These are phyloP conservation scores for Erodium texanum DNA, from an alignment of 441 rosid species.

Conservation along the genomic window DNA sequence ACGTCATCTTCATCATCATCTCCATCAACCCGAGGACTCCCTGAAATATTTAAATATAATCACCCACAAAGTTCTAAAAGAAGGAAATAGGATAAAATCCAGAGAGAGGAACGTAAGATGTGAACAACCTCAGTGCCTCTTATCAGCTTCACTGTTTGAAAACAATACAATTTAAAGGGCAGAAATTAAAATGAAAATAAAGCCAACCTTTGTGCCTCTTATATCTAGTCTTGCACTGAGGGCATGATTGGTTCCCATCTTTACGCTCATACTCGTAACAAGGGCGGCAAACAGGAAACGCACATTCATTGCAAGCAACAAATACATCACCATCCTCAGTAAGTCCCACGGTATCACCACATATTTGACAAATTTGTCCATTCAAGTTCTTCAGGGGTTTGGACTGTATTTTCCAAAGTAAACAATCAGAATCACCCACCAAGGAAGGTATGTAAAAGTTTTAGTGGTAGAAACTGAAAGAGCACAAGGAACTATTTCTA, in stretches of 20 bases:
- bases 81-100: background rate
- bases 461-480: background rate
- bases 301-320: slow-evolving; percentile 91
- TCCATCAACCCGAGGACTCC: slow-evolving; percentile 71
- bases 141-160: background rate
- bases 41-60: slow-evolving; percentile 27
- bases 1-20: slow-evolving; percentile 70
- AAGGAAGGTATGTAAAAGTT: background rate
- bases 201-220: slow-evolving; percentile 59
- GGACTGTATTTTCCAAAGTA: no score
- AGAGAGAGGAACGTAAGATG: background rate
- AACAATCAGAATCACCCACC: no score
- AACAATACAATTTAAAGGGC: background rate
- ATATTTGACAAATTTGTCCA: slow-evolving; percentile 10
- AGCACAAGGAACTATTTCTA: background rate
- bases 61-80: background rate
- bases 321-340: slow-evolving; percentile 56
- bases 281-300: slow-evolving; percentile 81
- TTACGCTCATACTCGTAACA: slow-evolving; percentile 26
- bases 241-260: slow-evolving; percentile 74
- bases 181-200: slow-evolving; percentile 1
- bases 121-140: slow-evolving; percentile 4
- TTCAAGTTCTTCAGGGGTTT: no score
- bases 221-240: slow-evolving; percentile 75
- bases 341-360: slow-evolving; percentile 68